Evolutionary conservation across 768 basidiomycete genomes (phyloP), one percentile per base, ranked within the genome.

Genomic region (Podaxis sp.): DNA sequence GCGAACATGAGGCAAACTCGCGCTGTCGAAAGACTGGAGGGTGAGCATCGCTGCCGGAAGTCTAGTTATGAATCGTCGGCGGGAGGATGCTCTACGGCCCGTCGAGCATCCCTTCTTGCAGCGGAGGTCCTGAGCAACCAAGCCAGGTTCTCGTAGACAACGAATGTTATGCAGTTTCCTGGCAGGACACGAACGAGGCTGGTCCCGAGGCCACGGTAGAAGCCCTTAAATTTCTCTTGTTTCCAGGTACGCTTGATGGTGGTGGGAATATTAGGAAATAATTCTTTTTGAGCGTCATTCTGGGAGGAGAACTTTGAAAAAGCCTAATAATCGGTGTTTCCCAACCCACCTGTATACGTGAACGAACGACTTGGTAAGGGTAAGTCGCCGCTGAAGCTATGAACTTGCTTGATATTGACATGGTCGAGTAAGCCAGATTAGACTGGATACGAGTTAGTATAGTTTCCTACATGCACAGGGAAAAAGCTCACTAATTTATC

Each of bases 101-200:
- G 55, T 36, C 58, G 61, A 55, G 71, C 71, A 60, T 81, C 83
- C 32, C 81, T 77, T 61, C 73, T 80, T n/a, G 77, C 76, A 51
- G 90, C 91, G 2, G 81, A 81, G 4, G 83, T 85, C 63, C 88
- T 79, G 46, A 94, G 71, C 27, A 93, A 68, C 91, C 91, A 94
- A 0, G 92, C 91, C 58, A 94, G 70, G 65, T 94, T 94, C 71
- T 94, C 97, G 71, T 98, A 99, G 18, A 98, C 95, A 40, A 98
- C 96, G 65, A 98, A 97, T 4, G 96, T 98, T 50, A 98, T 91
- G 71, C 96, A 98, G 2, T 96, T 98, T 28, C 96, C 97, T 0
- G 97, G 97, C 14, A 98, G 81, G 52, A 99, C 95, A 13, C 97
- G 85, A 11, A 99, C 86, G 25, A 97, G 82, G 69, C 98, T 98